These are phyloP conservation scores for Gymnopus androsaceus DNA, from an alignment of 1,284 basidiomycete species.

Conservation along the genomic window DNA sequence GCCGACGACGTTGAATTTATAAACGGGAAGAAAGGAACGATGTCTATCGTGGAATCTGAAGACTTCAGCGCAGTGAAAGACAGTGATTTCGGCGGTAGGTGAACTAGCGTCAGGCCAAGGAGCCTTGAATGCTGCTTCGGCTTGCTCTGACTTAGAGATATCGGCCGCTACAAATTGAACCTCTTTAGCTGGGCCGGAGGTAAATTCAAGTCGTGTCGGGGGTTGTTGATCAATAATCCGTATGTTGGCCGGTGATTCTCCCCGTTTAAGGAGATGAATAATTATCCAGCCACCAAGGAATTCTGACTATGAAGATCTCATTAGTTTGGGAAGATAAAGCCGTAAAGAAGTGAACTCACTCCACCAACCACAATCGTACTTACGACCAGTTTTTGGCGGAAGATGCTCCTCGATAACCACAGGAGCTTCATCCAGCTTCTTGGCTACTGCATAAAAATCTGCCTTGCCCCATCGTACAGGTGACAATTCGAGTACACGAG, in stretches of 20 bases:
- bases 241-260: conserved; percentile 53
- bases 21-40: conserved; percentile 40
- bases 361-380: no score
- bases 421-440: no score
- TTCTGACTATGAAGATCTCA: conserved; percentile 46
- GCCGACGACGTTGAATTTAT: conserved; percentile 50
- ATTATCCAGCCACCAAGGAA: conserved; percentile 62
- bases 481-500: no score
- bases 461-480: no score
- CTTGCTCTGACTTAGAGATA: conserved; percentile 40
- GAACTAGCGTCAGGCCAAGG: conserved; percentile 43
- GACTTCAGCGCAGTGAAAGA: conserved; percentile 57
- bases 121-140: conserved; percentile 47
- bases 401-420: no score
- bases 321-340: no score
- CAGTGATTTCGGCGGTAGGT: conserved; percentile 37
- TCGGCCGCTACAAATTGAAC: conserved; percentile 49
- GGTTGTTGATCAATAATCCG: conserved; percentile 52
- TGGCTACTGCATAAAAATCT: no score
- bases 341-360: no score
- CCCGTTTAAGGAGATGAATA: conserved; percentile 50
- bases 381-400: no score
- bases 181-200: conserved; percentile 38
- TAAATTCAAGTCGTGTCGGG: conserved; percentile 50
- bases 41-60: conserved; percentile 59